A percentile compares a stretch with the other conserved stretches of the same genome.
These are phyloP conservation scores for Acacia confusa DNA, from an alignment of 306 rosid species.

Conservation along the genomic window DNA sequence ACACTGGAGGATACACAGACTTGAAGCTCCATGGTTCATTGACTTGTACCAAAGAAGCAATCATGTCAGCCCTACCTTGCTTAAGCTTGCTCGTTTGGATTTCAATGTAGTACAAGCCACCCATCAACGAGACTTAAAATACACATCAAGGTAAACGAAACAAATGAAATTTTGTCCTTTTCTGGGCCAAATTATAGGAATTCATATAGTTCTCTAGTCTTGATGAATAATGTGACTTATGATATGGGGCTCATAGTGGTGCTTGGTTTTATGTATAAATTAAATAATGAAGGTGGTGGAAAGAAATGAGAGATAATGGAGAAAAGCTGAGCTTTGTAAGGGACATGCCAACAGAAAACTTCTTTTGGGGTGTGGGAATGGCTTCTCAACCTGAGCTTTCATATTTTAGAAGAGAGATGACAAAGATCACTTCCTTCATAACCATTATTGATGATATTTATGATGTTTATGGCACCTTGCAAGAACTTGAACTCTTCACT, in stretches of 20 bases:
- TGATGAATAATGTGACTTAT: background rate
- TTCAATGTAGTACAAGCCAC: background rate
- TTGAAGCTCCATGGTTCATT: background rate
- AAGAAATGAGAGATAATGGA: background rate
- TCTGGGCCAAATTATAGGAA: background rate
- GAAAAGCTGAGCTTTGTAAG: background rate
- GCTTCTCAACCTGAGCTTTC: background rate
- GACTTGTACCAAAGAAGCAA: background rate
- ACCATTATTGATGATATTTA: background rate
- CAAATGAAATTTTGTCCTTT: background rate
- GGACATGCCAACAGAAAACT: background rate
- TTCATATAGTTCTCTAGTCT: background rate
- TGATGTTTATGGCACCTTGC: background rate
- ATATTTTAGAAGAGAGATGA: background rate
- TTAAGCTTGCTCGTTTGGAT: background rate
- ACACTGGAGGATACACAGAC: background rate
- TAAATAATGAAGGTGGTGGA: background rate
- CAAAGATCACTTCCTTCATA: background rate
- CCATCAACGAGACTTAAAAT: background rate
- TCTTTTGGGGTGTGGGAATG: background rate
- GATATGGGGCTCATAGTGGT: too few species aligned
- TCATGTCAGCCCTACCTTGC: background rate
- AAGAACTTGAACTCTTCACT: background rate
- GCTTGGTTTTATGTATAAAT: background rate
- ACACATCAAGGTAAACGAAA: background rate